These are phyloP conservation scores for Talaromyces liani DNA, from an alignment of 495 filamentous ascomycete species.

Conservation along the genomic window DNA sequence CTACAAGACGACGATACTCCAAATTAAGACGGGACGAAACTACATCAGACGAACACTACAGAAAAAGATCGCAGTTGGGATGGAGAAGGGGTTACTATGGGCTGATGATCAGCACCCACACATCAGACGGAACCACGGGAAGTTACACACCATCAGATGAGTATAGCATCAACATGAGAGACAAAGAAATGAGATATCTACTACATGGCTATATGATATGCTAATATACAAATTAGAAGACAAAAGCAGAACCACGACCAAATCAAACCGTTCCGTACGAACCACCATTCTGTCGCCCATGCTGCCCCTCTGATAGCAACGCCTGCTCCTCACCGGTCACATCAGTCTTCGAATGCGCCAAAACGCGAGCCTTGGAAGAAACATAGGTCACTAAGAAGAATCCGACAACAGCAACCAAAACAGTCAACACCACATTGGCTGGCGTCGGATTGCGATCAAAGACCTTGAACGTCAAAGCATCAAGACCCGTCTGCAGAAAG, in stretches of 20 bases:
- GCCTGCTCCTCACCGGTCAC: not conserved
- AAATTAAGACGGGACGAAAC: not conserved
- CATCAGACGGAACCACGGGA: not conserved
- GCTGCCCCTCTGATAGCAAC: not conserved
- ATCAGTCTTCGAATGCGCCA: constrained; percentile 13
- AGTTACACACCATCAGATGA: not conserved
- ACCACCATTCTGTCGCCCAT: not conserved
- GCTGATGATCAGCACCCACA: not conserved
- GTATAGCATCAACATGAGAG: not conserved
- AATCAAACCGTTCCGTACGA: constrained; percentile 3
- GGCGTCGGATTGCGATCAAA: constrained; percentile 70
- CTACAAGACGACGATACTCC: not conserved
- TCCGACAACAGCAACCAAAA: constrained; percentile 52
- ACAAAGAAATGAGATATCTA: not conserved
- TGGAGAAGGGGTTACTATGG: not conserved
- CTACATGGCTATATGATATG: not conserved
- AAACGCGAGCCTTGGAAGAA: constrained; percentile 23
- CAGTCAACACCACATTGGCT: constrained; percentile 65
- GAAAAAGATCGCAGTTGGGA: not conserved
- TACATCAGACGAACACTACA: not conserved
- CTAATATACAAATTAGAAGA: not conserved
- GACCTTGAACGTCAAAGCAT: constrained; percentile 65
- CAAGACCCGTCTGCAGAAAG: constrained; percentile 76
- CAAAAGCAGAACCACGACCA: not conserved
- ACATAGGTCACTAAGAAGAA: constrained; percentile 55